Conservation (phyloP, 352 stramenopile species). For the Globisporangium cylindrosporum region DNA sequence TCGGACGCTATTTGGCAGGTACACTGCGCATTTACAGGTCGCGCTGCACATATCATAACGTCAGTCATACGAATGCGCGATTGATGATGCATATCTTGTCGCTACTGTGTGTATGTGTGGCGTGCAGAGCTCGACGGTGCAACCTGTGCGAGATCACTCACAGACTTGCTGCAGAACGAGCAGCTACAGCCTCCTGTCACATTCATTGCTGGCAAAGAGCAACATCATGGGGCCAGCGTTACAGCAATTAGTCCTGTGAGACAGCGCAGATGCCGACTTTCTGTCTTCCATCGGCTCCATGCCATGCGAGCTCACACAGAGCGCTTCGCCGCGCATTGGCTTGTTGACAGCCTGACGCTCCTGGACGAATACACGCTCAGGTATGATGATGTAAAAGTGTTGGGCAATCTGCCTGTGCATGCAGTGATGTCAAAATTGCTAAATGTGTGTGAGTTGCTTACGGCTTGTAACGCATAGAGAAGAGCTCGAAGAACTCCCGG, state of each 20-base stretch:
- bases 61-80: no score
- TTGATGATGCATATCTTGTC: no score
- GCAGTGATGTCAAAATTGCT: background rate
- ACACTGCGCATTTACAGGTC: no score
- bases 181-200: background rate
- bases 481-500: constrained; percentile 4
- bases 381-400: background rate
- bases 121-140: no score
- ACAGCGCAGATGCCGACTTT: background rate
- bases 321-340: background rate
- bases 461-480: background rate
- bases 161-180: no score
- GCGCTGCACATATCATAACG: no score
- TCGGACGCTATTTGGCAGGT: no score
- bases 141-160: no score
- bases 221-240: constrained; percentile 6
- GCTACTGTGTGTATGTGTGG: no score
- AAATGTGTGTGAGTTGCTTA: background rate
- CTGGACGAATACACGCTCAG: constrained; percentile 5
- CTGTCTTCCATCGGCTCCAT: background rate
- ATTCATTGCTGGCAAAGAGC: background rate
- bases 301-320: constrained; percentile 4
- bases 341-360: background rate
- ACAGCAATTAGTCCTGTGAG: constrained; percentile 12
- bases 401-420: background rate